Evolutionary conservation across 495 filamentous ascomycete species (phyloP), one percentile per base, ranked within the genome.

Genomic region (Lichenothelia convexa): DNA sequence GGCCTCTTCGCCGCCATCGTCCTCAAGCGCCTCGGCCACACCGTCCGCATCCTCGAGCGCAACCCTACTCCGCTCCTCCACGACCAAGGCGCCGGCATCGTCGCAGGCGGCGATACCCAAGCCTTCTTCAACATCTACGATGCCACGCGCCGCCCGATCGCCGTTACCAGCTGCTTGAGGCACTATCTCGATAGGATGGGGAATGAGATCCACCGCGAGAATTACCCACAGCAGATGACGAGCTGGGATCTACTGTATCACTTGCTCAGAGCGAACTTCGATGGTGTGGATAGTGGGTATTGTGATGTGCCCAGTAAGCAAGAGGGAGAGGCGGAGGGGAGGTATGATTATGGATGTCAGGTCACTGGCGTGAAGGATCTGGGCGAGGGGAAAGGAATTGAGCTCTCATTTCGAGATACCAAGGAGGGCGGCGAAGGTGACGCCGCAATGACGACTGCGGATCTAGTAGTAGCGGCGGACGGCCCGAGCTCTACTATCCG

Each of bases 201-300:
- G 18, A 51, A 55, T 9, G 37, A 61, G 6, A 53, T 67, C 19
- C 54, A 63, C 39, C 45, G 49, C 23, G 55, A 60, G 24, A 51
- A 56, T n/a, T 50, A 46, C 34, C 45, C 31, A 18, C 62, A 66
- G 44, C 54, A 57, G 36, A 66, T 63, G 59, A 63, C 59, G 5
- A 65, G 59, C 30, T 75, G 69, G 68, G 67, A 71, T 42, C 33
- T 69, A 29, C 45, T 64, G 9, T 75, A 73, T 39, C 55, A 64
- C 45, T 34, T 68, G 5, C 47, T 73, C 45, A 52, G 70, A 27
- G 66, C 65, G 17, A 67, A 66, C 46, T 70, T 65, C 45, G 70
- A 75, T 53, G 61, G 63, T 2, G 48, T 63, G 9, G 47, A 63
- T 19, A 64, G 55, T 40, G 40, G 45, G 1, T 71, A 68, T 45